Conservation (phyloP, 805 yeast species). For the Priceomyces haplophilus region DNA sequence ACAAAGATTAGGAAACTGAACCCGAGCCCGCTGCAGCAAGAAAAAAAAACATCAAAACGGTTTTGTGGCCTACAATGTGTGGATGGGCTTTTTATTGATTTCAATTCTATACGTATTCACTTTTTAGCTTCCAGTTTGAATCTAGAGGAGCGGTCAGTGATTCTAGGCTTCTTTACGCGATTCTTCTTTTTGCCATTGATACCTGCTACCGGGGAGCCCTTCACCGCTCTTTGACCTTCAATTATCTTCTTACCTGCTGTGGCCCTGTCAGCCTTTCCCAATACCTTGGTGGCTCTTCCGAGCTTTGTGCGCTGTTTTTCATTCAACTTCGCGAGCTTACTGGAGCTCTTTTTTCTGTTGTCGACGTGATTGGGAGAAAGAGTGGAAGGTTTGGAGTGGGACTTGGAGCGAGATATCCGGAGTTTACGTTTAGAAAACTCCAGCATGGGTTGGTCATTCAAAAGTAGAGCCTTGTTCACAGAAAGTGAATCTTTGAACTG, state of each 20-base stretch:
- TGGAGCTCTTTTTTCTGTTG: conserved; percentile 25
- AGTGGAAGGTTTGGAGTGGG: conserved; percentile 38
- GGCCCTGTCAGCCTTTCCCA: conserved; percentile 78
- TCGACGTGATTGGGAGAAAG: conserved; percentile 45
- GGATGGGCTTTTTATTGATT: too few species aligned
- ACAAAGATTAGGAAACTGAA: too few species aligned
- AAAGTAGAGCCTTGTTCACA: conserved; percentile 77
- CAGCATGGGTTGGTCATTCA: conserved; percentile 63
- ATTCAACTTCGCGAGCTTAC: conserved; percentile 35
- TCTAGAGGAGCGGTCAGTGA: conserved; percentile 51
- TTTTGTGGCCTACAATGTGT: too few species aligned
- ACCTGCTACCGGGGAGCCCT: conserved; percentile 61
- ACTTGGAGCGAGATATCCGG: conserved; percentile 64
- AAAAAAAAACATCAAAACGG: too few species aligned
- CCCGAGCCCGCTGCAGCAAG: too few species aligned
- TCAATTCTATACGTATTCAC: neutral
- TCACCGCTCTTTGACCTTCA: conserved; percentile 78
- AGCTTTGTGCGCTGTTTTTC: conserved; percentile 71
- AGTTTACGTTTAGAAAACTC: conserved; percentile 53
- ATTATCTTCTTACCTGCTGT: conserved; percentile 55
- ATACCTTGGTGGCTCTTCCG: conserved; percentile 73
- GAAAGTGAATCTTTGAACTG: conserved; percentile 74
- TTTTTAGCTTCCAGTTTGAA: conserved; percentile 32
- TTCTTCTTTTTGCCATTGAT: conserved; percentile 47
- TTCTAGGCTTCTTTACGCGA: conserved; percentile 54